Evolutionary conservation across 768 basidiomycete genomes (phyloP), one percentile per base, ranked within the genome.

Genomic region (Lactifluus pinguis): DNA sequence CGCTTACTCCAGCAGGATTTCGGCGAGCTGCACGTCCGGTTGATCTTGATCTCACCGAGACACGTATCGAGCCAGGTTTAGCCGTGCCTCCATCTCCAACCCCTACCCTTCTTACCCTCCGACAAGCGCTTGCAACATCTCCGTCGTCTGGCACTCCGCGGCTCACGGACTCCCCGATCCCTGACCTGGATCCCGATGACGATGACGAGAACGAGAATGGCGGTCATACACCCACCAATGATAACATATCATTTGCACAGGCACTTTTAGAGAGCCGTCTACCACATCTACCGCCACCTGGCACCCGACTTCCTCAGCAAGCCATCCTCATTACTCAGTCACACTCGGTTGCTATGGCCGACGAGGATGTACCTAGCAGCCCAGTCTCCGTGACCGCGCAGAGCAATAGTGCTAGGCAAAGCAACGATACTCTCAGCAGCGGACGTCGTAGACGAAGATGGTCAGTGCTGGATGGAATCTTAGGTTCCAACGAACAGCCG

Each of bases 261-360:
- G 85, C 85, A 10, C 74, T 93, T 19, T 68, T 87, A 55, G 90
- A 93, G 74, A 91, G 89, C 65, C 84, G 90, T 41, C 71, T 89
- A 36, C 89, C 90, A 7, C 79, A 85, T 39, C 69, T 88, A 14
- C 87, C 90, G 15, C 89, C 89, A 17, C 75, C 76, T 39, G 90
- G 90, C 17, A 79, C 85, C 10, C 75, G 75, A 55, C 83, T 73
- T 53, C 77, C 83, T 10, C 88, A 91, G 68, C 80, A 86, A 41
- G 83, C 89, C 32, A 86, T 90, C 41, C 68, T 90, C 21, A 73
- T 91, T 30, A 71, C 77, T 15, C 59, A 78, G n/a, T 73, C 81
- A 7, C 72, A 73, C 67, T 69, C 76, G 1, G 67, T 70, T 38
- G 65, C 71, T 2, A 67, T 69, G 5, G 73, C 71, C 30, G 81